phyloP scores from a whole-genome alignment of 78 protist genomes.

The Emiliania huxleyi region DNA sequence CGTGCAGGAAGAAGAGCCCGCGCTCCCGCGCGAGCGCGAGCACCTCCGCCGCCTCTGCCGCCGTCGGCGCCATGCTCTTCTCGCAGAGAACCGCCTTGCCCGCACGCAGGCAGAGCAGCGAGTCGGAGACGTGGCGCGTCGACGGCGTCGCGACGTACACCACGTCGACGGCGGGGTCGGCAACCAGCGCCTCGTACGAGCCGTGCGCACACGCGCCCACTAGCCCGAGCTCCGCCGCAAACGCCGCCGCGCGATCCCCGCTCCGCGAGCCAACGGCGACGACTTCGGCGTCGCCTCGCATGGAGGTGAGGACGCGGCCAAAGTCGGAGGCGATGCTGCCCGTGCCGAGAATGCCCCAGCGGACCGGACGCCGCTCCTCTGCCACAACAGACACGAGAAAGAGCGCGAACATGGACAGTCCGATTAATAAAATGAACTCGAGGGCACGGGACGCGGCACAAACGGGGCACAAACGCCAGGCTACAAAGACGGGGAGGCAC shows the following conservation, averaged over 20 bases:
- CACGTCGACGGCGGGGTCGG: background rate
- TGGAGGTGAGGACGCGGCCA: background rate
- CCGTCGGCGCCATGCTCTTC: background rate
- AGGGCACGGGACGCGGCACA: no score
- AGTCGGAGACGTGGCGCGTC: background rate
- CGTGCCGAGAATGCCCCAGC: constrained; percentile 12
- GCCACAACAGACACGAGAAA: no score
- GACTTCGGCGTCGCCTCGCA: background rate
- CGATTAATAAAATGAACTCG: no score
- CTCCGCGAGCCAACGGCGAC: background rate
- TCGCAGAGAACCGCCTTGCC: background rate
- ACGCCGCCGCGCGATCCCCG: background rate
- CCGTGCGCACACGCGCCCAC: background rate
- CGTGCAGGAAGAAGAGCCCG: background rate
- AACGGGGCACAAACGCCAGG: no score
- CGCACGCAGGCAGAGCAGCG: background rate
- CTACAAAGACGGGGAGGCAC: no score
- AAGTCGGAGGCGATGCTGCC: background rate
- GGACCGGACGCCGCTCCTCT: background rate
- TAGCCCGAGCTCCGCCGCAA: background rate
- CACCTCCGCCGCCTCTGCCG: background rate
- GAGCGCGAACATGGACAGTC: no score
- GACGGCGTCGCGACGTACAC: constrained; percentile 2
- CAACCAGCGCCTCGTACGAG: background rate
- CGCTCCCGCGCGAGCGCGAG: background rate